Conservation (phyloP, 2,329 filamentous ascomycete species). For the Colletotrichum lindemuthianum region DNA sequence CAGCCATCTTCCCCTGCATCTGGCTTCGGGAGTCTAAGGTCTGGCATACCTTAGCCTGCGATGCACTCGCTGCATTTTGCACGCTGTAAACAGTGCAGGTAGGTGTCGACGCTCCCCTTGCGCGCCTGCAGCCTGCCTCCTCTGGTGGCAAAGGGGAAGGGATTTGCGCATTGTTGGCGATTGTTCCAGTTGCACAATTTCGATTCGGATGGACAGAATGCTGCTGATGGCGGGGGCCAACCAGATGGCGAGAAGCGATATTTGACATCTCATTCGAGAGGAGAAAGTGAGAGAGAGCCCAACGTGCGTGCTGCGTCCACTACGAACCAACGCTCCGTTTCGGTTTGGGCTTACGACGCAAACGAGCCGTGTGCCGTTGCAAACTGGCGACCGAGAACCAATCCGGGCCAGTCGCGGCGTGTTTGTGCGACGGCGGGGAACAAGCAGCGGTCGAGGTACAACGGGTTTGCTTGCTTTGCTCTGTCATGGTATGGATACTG, state of each 20-base stretch:
- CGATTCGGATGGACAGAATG: constrained; percentile 16
- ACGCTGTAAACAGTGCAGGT: too few species aligned
- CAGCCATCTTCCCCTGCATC: constrained; percentile 2
- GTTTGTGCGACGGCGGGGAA: constrained; percentile 17
- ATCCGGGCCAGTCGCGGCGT: constrained; percentile 22
- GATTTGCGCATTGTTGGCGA: background rate
- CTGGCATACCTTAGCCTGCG: too few species aligned
- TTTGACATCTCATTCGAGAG: constrained; percentile 22
- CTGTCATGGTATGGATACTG: background rate
- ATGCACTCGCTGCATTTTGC: too few species aligned
- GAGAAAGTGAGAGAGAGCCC: background rate
- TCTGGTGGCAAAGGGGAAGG: background rate
- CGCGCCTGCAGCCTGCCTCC: constrained; percentile 12
- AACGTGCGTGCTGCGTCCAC: background rate
- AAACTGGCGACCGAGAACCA: constrained; percentile 28
- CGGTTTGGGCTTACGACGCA: constrained; percentile 28
- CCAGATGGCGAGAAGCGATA: constrained; percentile 4
- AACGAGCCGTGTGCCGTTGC: constrained; percentile 12
- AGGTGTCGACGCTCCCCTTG: constrained; percentile 5
- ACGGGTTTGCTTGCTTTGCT: constrained; percentile 13
- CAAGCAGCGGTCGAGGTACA: background rate
- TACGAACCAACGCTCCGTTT: constrained; percentile 8
- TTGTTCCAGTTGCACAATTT: background rate
- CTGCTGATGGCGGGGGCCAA: constrained; percentile 25
- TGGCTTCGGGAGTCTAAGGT: background rate